Evolutionary conservation across 768 basidiomycete genomes (phyloP).

Genomic region (Paxillus involutus): DNA sequence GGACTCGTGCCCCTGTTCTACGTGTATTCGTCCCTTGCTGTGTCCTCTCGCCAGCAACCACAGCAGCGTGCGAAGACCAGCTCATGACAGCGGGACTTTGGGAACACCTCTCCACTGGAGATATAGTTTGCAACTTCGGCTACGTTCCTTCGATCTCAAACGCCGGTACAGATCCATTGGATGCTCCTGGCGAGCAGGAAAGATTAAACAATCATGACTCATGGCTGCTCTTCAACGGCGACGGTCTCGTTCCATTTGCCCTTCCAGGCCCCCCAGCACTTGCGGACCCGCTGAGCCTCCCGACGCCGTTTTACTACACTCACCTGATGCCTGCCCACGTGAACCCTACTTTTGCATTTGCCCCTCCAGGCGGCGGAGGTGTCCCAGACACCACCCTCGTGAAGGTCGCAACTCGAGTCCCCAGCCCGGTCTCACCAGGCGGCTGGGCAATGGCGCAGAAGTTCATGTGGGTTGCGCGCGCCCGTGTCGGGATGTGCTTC

Average conservation of each 20-base stretch:
- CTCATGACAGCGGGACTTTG: slow-evolving; percentile 68
- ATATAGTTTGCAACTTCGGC: slow-evolving; percentile 79
- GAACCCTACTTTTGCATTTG: slow-evolving; percentile 27
- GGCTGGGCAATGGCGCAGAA: slow-evolving; percentile 61
- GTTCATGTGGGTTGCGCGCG: slow-evolving; percentile 64
- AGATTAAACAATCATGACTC: slow-evolving; percentile 30
- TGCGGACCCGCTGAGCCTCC: slow-evolving; percentile 57
- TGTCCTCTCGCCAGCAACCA: slow-evolving; percentile 41
- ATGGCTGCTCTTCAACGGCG: slow-evolving; percentile 79
- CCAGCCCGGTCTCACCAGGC: slow-evolving; percentile 58
- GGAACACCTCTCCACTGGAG: slow-evolving; percentile 74
- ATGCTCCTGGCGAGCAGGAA: slow-evolving; percentile 16
- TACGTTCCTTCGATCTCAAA: slow-evolving; percentile 54
- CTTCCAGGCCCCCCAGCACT: slow-evolving; percentile 55
- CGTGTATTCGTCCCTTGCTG: slow-evolving; percentile 76
- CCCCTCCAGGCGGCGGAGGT: slow-evolving; percentile 31
- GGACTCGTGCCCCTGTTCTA: slow-evolving; percentile 67
- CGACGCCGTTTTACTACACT: slow-evolving; percentile 74
- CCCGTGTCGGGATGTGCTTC: slow-evolving; percentile 38
- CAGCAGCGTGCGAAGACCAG: slow-evolving; percentile 66
- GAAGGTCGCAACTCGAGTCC: slow-evolving; percentile 37
- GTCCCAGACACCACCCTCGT: slow-evolving; percentile 51
- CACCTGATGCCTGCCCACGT: slow-evolving; percentile 52
- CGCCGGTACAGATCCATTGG: slow-evolving; percentile 22
- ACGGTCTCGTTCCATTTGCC: slow-evolving; percentile 56